Evolutionary conservation across 768 basidiomycete species (phyloP).

Genomic region (Mycena polygramma): DNA sequence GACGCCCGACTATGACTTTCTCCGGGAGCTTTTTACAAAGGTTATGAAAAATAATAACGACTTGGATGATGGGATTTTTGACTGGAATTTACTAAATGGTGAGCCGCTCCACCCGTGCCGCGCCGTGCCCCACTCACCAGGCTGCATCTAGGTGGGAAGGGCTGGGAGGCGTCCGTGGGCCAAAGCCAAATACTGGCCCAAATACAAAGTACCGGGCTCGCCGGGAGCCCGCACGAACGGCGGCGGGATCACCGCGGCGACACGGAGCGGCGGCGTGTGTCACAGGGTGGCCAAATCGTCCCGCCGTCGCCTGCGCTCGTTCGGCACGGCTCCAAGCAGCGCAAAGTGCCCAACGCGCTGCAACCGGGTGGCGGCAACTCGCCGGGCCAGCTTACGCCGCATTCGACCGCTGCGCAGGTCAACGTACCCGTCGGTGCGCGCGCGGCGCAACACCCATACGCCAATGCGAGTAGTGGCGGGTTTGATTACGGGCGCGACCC

Average conservation of each 20-base stretch:
- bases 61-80: slow-evolving; percentile 92
- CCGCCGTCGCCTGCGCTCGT: slow-evolving; percentile 86
- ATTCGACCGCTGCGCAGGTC: slow-evolving; percentile 81
- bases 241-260: slow-evolving; percentile 70
- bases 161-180: slow-evolving; percentile 88
- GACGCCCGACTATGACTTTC: slow-evolving; percentile 98
- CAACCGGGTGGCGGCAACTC: slow-evolving; percentile 63
- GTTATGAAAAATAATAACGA: slow-evolving; percentile 93
- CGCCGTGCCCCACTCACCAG: slow-evolving; percentile 9
- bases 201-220: slow-evolving; percentile 68
- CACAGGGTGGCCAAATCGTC: slow-evolving; percentile 68
- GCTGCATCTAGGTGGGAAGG: slow-evolving; percentile 77
- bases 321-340: slow-evolving; percentile 80
- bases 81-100: slow-evolving; percentile 96
- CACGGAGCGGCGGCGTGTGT: slow-evolving; percentile 73
- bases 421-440: slow-evolving; percentile 73
- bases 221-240: slow-evolving; percentile 63
- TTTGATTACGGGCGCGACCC: slow-evolving; percentile 67
- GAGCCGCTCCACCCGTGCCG: slow-evolving; percentile 34
- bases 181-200: slow-evolving; percentile 76
- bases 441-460: slow-evolving; percentile 76
- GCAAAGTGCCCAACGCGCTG: slow-evolving; percentile 71
- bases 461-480: slow-evolving; percentile 66
- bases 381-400: slow-evolving; percentile 74
- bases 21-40: slow-evolving; percentile 94